Evolutionary conservation across 1,139 yeast genomes (phyloP).

Genomic region (Starmera stellimalicola): DNA sequence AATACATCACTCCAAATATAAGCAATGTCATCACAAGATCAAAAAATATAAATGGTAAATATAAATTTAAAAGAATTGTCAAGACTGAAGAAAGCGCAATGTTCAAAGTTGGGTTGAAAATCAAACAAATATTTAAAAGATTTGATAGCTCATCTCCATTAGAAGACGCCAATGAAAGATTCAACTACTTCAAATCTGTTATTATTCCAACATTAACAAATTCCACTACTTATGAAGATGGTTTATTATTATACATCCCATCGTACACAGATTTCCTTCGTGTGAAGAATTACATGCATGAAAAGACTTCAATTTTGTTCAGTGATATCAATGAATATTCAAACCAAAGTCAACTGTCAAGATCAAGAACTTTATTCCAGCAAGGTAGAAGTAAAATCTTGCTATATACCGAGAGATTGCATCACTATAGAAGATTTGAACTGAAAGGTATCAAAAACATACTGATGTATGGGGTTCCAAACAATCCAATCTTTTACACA

Average conservation of each 20-base stretch:
- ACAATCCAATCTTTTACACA: constrained; percentile 73
- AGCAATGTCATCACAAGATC: constrained; percentile 56
- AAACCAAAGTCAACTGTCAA: constrained; percentile 55
- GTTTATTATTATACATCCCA: constrained; percentile 74
- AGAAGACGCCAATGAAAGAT: constrained; percentile 71
- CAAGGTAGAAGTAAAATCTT: constrained; percentile 61
- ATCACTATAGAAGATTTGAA: constrained; percentile 80
- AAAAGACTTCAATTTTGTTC: constrained; percentile 46
- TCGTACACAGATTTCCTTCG: constrained; percentile 82
- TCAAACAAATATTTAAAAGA: constrained; percentile 68
- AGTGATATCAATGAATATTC: constrained; percentile 79
- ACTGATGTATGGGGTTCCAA: constrained; percentile 75
- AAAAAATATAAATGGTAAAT: constrained; percentile 55
- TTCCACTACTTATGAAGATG: constrained; percentile 46
- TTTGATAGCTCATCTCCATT: constrained; percentile 50
- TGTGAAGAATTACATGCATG: constrained; percentile 60
- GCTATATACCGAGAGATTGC: constrained; percentile 87
- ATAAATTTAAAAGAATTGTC: constrained; percentile 35
- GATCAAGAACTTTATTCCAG: constrained; percentile 60
- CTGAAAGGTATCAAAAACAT: constrained; percentile 81
- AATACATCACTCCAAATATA: constrained; percentile 72
- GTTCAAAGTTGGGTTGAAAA: constrained; percentile 38
- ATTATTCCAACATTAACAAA: constrained; percentile 60
- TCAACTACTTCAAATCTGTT: constrained; percentile 68
- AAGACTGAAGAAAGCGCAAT: constrained; percentile 30